Conservation (phyloP, 768 basidiomycete genomes). For the Suillus plorans region DNA sequence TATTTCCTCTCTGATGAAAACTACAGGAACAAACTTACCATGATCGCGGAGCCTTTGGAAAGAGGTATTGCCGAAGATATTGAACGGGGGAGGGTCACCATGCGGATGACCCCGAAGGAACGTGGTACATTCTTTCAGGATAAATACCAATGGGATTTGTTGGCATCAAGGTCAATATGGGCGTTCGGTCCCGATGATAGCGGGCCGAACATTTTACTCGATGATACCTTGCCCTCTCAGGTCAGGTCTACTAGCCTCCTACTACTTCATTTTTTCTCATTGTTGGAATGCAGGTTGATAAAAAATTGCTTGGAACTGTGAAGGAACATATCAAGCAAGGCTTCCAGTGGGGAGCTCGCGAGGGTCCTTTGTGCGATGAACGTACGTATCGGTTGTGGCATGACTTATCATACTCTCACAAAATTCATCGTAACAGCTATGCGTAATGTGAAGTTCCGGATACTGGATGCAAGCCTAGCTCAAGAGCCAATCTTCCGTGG, state of each 20-base stretch:
- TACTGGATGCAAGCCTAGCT: slow-evolving; percentile 89
- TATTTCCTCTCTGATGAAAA: slow-evolving; percentile 10
- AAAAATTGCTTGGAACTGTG: slow-evolving; percentile 84
- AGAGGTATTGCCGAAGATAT: slow-evolving; percentile 95
- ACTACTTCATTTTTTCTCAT: slow-evolving; percentile 4
- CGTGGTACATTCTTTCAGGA: slow-evolving; percentile 95
- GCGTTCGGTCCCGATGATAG: slow-evolving; percentile 97
- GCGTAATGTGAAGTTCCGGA: slow-evolving; percentile 97
- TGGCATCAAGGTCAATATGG: slow-evolving; percentile 98
- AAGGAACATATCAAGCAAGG: slow-evolving; percentile 98
- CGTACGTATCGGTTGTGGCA: slow-evolving; percentile 59
- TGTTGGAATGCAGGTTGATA: slow-evolving; percentile 66
- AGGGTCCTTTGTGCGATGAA: slow-evolving; percentile 97
- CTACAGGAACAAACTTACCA: slow-evolving; percentile 91
- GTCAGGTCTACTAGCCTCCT: slow-evolving; percentile 36
- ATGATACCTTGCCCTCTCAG: slow-evolving; percentile 95
- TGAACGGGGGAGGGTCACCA: slow-evolving; percentile 88
- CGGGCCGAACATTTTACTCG: slow-evolving; percentile 90
- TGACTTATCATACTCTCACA: background rate
- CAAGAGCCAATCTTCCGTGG: slow-evolving; percentile 97
- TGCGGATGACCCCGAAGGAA: slow-evolving; percentile 94
- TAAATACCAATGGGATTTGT: slow-evolving; percentile 97
- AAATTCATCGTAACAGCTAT: slow-evolving; percentile 60
- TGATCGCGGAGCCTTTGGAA: slow-evolving; percentile 98
- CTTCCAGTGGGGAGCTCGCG: slow-evolving; percentile 98